Evolutionary conservation across 2,329 filamentous ascomycete genomes (phyloP).

Genomic region (Penicillium capsulatum): DNA sequence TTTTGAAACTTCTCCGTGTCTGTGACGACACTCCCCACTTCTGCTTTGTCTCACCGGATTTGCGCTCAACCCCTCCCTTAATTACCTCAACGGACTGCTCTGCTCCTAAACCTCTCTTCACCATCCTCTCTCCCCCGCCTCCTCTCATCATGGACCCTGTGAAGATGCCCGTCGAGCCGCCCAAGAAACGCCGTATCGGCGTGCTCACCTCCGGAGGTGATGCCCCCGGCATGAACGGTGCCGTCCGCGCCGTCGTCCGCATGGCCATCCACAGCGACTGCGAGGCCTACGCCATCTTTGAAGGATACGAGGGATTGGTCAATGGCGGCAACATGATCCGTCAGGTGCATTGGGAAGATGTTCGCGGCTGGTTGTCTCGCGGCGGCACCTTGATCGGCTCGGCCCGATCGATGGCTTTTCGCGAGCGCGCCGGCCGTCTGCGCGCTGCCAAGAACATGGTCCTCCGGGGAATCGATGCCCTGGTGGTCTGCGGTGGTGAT

Average conservation of each 20-base stretch:
- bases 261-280: conserved; percentile 83
- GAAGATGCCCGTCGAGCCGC: conserved; percentile 32
- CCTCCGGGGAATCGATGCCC: conserved; percentile 83
- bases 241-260: conserved; percentile 83
- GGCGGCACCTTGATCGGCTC: conserved; percentile 96
- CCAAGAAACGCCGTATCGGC: conserved; percentile 65
- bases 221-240: conserved; percentile 91
- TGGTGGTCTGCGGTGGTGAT: conserved; percentile 96
- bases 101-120: conserved; percentile 8
- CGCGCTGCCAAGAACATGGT: conserved; percentile 92
- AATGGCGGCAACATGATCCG: conserved; percentile 83
- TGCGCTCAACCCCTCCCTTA: conserved; percentile 25
- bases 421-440: conserved; percentile 77
- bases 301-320: conserved; percentile 94
- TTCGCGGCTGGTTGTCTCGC: conserved; percentile 88
- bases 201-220: conserved; percentile 95
- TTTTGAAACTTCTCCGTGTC: conserved; percentile 4
- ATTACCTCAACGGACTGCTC: conserved; percentile 13
- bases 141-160: conserved; percentile 19
- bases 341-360: conserved; percentile 86
- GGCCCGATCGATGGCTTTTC: conserved; percentile 87
- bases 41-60: conserved; percentile 41
- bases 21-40: conserved; percentile 21
- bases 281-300: conserved; percentile 77
- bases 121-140: conserved; percentile 6